Evolutionary conservation across 495 filamentous ascomycete genomes (phyloP), one percentile per base, ranked within the genome.

Genomic region (Podospora sp.): DNA sequence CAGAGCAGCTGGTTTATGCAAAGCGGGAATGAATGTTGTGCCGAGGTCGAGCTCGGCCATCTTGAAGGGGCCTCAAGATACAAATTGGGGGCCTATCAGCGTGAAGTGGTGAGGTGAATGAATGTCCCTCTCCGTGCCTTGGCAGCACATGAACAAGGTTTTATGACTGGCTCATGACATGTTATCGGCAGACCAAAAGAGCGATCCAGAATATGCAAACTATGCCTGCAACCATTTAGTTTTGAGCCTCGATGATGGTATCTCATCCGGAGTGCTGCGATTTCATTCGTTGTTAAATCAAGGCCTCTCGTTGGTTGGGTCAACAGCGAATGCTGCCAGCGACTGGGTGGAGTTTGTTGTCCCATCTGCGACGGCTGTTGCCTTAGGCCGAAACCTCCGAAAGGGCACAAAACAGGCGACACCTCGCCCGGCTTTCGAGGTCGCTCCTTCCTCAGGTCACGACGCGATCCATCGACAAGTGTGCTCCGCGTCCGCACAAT

Each of bases 1-100:
- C 24, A 94, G 80, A 49, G 87, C 84, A 49, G 91, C 81, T 35
- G 92, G 90, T 60, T 92, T 94, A 78, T 94, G 89, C 61, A 94
- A 78, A 26, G 90, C 85, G 57, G 90, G 89, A 60, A 93, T 92
- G 71, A 92, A 93, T 20, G 80, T 82, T 6, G 85, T 80, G 24
- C 85, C 81, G 16, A 92, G 79, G 62, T 90, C 87, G 67, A 83
- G 80, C 25, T 86, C 84, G n/a, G 81, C 77, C 83, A 86, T 86
- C 9, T 6, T 68, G 56, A 33, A 62, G n/a, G 1, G 11, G 46
- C 24, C 21, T 20, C 24, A 62, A 40, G 29, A 14, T 20, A 16
- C 51, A 20, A 49, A 26, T 12, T 18, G 46, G 51, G 25, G 36
- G 12, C 58, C 20, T 11, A 57, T 24, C 52, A 11, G 52, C 7